phyloP scores from a whole-genome alignment of 768 basidiomycete genomes.

The Obba rivulosa region DNA sequence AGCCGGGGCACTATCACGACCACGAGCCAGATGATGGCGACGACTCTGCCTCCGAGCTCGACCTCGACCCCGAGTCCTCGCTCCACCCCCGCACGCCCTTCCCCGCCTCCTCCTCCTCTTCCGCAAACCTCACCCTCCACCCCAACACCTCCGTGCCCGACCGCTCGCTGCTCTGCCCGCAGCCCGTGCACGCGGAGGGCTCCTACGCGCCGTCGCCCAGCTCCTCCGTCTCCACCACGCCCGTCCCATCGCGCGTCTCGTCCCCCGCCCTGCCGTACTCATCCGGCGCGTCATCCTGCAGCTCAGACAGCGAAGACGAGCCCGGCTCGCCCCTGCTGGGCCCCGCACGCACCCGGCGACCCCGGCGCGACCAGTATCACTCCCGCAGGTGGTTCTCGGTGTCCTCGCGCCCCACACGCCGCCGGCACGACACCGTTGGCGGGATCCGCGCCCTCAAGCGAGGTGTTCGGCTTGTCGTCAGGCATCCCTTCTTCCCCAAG shows the following conservation, averaged over 20 bases:
- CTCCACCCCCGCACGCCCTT: constrained; percentile 10
- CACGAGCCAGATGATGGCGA: constrained; percentile 3
- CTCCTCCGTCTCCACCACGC: constrained; percentile 35
- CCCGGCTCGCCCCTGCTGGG: constrained; percentile 15
- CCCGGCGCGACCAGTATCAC: background rate
- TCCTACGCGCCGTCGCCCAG: constrained; percentile 18
- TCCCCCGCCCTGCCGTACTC: constrained; percentile 57
- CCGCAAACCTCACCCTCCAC: constrained; percentile 16
- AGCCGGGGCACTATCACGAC: constrained; percentile 4
- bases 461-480: constrained; percentile 48
- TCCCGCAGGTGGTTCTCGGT: constrained; percentile 53
- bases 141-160: constrained; percentile 22
- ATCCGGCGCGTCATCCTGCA: constrained; percentile 44
- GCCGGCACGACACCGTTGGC: constrained; percentile 43
- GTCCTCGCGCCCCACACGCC: constrained; percentile 35
- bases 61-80: constrained; percentile 5
- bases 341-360: background rate
- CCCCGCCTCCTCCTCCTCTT: constrained; percentile 17
- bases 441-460: constrained; percentile 48
- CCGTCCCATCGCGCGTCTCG: constrained; percentile 55
- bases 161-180: constrained; percentile 32
- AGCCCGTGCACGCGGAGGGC: constrained; percentile 8
- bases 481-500: constrained; percentile 73
- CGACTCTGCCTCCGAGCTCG: constrained; percentile 4
- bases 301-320: constrained; percentile 57